Percentiles rank a stretch among this genome's conserved stretches.
phyloP scores from a whole-genome alignment of 1,284 basidiomycete species.

The Ceratobasidium theobromae region DNA sequence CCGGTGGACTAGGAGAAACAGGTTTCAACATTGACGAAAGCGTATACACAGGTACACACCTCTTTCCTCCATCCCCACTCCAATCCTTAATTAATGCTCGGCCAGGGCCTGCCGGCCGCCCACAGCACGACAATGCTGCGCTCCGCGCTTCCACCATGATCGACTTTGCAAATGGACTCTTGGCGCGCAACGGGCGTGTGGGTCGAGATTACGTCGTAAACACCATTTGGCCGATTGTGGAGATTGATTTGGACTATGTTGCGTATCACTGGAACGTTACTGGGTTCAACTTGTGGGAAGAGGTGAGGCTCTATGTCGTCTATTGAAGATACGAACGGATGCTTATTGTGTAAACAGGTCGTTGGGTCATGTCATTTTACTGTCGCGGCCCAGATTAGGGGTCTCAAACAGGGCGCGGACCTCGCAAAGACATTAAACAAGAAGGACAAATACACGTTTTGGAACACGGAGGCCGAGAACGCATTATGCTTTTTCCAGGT shows the following conservation, averaged over 20 bases:
- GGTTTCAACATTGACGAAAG: constrained; percentile 42
- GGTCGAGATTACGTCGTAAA: constrained; percentile 16
- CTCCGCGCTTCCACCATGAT: constrained; percentile 34
- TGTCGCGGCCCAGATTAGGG: constrained; percentile 24
- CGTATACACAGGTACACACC: constrained; percentile 37
- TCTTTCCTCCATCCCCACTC: constrained; percentile 15
- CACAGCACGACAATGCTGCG: constrained; percentile 42
- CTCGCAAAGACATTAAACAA: constrained; percentile 8
- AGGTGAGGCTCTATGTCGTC: neutral
- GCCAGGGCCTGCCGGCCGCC: constrained; percentile 36
- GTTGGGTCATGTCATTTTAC: constrained; percentile 36
- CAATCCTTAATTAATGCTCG: neutral
- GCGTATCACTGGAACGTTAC: constrained; percentile 33
- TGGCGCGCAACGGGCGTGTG: constrained; percentile 16
- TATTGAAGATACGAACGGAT: neutral
- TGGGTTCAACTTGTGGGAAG: constrained; percentile 38
- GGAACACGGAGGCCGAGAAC: constrained; percentile 24
- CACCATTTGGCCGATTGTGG: constrained; percentile 28
- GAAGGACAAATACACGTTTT: neutral
- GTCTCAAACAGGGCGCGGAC: constrained; percentile 31
- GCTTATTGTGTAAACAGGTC: neutral
- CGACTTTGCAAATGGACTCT: constrained; percentile 31
- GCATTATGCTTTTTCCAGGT: constrained; percentile 35
- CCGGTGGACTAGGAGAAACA: constrained; percentile 39
- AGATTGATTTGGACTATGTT: constrained; percentile 30